Conservation (phyloP, 1,139 yeast genomes). For the Suhomyces taliae region DNA sequence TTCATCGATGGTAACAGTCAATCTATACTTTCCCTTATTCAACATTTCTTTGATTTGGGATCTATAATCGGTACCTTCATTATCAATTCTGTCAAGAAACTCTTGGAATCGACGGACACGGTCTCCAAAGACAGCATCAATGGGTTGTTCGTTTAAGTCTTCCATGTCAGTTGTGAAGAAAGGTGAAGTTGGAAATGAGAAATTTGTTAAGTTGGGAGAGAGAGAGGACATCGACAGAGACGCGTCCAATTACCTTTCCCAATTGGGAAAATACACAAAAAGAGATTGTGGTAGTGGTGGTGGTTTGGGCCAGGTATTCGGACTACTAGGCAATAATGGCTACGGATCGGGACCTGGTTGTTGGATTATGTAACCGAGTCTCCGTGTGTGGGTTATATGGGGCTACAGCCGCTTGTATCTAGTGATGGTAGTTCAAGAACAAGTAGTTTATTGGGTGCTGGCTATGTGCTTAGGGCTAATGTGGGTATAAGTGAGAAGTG, state of each 20-base stretch:
- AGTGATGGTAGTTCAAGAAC: too few relatives aligned
- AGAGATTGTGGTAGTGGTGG: too few relatives aligned
- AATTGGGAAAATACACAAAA: conserved; percentile 18
- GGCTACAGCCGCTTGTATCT: too few relatives aligned
- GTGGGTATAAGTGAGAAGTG: too few relatives aligned
- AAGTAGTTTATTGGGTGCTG: too few relatives aligned
- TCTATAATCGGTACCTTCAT: conserved; percentile 59
- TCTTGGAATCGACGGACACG: conserved; percentile 88
- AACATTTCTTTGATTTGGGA: conserved; percentile 73
- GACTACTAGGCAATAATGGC: too few relatives aligned
- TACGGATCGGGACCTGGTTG: too few relatives aligned
- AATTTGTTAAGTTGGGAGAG: background rate
- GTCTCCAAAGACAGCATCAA: conserved; percentile 64
- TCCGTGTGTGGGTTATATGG: too few relatives aligned
- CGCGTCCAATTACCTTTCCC: conserved; percentile 38
- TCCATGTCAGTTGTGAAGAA: conserved; percentile 16
- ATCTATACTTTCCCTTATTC: conserved; percentile 61
- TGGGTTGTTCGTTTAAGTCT: conserved; percentile 32
- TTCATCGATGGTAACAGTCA: conserved; percentile 81
- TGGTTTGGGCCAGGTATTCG: too few relatives aligned
- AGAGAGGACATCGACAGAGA: conserved; percentile 7
- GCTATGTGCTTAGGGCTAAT: too few relatives aligned
- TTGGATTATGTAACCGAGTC: too few relatives aligned
- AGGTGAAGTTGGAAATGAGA: conserved; percentile 1
- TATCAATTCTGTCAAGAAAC: conserved; percentile 61